Evolutionary conservation across 2,329 filamentous ascomycete species (phyloP).

Genomic region (Botrytis tulipae): DNA sequence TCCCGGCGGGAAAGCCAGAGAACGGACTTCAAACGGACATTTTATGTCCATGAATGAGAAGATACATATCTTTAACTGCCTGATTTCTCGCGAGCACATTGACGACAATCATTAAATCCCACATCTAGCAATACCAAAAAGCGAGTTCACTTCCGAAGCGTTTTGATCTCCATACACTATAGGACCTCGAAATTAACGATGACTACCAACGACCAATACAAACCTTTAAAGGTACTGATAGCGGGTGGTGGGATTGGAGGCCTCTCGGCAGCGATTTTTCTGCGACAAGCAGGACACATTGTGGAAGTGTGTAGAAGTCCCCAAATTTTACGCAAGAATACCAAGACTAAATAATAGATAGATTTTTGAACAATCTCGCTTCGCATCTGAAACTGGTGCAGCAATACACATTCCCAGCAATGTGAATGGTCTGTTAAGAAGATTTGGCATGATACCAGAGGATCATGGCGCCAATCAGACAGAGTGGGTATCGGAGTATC

Average conservation of each 20-base stretch:
- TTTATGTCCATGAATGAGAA: neutral
- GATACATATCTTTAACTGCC: neutral
- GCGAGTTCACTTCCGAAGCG: neutral
- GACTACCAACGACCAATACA: neutral
- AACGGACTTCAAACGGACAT: neutral
- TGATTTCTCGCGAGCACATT: neutral
- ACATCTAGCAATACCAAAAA: neutral
- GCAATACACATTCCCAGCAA: slow-evolving; percentile 64
- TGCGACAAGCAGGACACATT: slow-evolving; percentile 24
- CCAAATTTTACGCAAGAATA: too few species aligned
- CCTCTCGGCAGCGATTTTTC: slow-evolving; percentile 50
- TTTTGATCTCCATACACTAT: neutral
- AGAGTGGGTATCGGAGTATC: slow-evolving; percentile 20
- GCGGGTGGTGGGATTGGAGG: slow-evolving; percentile 51
- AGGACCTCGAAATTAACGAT: neutral
- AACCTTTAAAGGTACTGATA: slow-evolving; percentile 25
- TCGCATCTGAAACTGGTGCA: slow-evolving; percentile 57
- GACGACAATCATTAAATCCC: neutral
- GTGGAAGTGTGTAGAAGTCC: slow-evolving; percentile 21
- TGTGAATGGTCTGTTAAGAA: slow-evolving; percentile 53
- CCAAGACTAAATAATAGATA: slow-evolving; percentile 29
- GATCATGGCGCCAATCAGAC: slow-evolving; percentile 38
- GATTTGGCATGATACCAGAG: slow-evolving; percentile 45
- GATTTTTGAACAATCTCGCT: slow-evolving; percentile 55
- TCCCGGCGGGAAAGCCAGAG: neutral